Conservation (phyloP, 306 rosid genomes). For the Rubus parviflorus region DNA sequence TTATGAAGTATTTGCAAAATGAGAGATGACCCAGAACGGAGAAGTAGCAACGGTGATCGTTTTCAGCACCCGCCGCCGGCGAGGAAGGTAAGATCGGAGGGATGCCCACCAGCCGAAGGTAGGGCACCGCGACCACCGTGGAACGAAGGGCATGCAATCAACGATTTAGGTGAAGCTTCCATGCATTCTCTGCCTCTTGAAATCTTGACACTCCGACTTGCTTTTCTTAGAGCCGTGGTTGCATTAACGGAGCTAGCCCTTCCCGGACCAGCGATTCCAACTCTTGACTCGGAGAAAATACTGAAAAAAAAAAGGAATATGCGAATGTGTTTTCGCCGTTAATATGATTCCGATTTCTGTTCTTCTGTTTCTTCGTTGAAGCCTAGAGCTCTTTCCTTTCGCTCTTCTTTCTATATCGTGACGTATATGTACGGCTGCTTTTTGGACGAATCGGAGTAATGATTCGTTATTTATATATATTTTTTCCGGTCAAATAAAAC, state of each 20-base stretch:
- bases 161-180: constrained; percentile 18
- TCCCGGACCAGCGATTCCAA: constrained; percentile 25
- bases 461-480: too few species aligned
- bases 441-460: too few species aligned
- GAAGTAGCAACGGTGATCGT: neutral
- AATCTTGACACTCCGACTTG: constrained; percentile 7
- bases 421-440: too few species aligned
- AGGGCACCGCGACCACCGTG: constrained; percentile 53
- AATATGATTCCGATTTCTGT: too few species aligned
- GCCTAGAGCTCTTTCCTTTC: too few species aligned
- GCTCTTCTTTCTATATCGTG: too few species aligned
- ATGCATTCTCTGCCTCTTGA: constrained; percentile 30
- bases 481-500: too few species aligned
- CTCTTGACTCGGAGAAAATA: neutral
- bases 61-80: constrained; percentile 41
- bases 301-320: too few species aligned
- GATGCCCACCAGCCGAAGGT: constrained; percentile 50
- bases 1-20: neutral
- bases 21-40: neutral
- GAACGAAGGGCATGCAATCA: constrained; percentile 43
- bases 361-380: too few species aligned
- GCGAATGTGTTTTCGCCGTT: too few species aligned
- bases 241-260: constrained; percentile 33
- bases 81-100: constrained; percentile 46
- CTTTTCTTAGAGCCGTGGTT: constrained; percentile 38